Percentiles rank a stretch among this genome's conserved stretches.
These are phyloP conservation scores for Carex littledalei DNA, from an alignment of 176 grass and related monocot genomes.

Conservation along the genomic window DNA sequence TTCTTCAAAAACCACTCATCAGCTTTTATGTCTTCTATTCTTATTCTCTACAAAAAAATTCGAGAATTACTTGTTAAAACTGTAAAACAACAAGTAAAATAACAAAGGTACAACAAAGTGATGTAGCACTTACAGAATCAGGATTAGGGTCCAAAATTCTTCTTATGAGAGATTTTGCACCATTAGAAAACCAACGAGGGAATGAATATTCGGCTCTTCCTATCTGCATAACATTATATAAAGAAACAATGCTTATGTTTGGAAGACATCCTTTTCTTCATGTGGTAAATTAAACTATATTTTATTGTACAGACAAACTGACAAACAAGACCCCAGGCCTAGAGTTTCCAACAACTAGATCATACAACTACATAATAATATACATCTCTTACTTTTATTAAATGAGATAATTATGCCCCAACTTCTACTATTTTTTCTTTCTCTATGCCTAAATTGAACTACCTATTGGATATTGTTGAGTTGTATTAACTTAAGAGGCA, in stretches of 20 bases:
- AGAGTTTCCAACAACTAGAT: not conserved
- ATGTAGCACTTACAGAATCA: constrained; percentile 69
- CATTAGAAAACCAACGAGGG: constrained; percentile 67
- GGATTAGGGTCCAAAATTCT: constrained; percentile 90
- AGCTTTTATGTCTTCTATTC: constrained; percentile 89
- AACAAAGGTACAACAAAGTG: constrained; percentile 18
- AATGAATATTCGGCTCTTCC: constrained; percentile 79
- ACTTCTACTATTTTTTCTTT: not conserved
- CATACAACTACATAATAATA: not conserved
- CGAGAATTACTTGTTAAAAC: constrained; percentile 11
- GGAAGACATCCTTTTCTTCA: not conserved
- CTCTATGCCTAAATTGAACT: not conserved
- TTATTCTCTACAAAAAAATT: constrained; percentile 60
- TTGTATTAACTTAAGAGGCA: not conserved
- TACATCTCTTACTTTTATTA: not conserved
- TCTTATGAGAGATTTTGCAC: constrained; percentile 69
- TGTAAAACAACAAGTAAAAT: not conserved
- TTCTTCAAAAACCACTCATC: constrained; percentile 93
- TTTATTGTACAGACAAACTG: not conserved
- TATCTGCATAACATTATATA: constrained; percentile 42
- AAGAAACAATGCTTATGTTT: not conserved
- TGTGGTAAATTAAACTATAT: not conserved
- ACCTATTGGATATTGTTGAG: not conserved
- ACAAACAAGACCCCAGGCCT: not conserved
- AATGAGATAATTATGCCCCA: not conserved